These are phyloP conservation scores for Cyphellophora attinorum DNA, from an alignment of 2,329 filamentous ascomycete genomes.

Conservation along the genomic window DNA sequence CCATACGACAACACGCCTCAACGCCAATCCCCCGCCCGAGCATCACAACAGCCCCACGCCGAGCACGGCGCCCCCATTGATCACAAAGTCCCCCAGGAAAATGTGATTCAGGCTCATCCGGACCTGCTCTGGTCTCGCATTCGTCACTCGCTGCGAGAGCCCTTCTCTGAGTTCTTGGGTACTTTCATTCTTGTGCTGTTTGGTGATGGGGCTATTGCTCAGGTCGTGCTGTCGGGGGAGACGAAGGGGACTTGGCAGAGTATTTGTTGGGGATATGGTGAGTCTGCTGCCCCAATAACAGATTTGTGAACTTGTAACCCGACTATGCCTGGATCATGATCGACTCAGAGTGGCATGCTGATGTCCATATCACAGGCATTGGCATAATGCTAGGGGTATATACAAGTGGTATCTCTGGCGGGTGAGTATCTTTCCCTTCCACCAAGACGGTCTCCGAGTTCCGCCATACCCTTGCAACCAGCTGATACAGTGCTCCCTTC, in stretches of 20 bases:
- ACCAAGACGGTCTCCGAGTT: neutral
- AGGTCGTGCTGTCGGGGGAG: constrained; percentile 46
- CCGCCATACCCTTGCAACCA: neutral
- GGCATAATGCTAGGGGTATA: constrained; percentile 63
- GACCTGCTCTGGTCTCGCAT: constrained; percentile 44
- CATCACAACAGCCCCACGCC: constrained; percentile 12
- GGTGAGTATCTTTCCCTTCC: constrained; percentile 30
- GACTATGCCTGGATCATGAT: too few relatives aligned
- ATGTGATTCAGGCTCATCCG: constrained; percentile 17
- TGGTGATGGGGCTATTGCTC: constrained; percentile 57
- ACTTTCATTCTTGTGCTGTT: constrained; percentile 61
- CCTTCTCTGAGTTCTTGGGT: constrained; percentile 58
- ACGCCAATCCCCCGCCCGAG: too few relatives aligned
- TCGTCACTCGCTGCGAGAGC: constrained; percentile 44
- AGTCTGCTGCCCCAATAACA: too few relatives aligned
- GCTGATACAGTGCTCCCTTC: neutral
- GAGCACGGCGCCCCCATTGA: constrained; percentile 24
- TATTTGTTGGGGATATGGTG: constrained; percentile 43
- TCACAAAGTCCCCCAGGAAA: constrained; percentile 22
- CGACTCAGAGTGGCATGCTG: too few relatives aligned
- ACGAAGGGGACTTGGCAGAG: constrained; percentile 40
- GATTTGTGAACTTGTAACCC: too few relatives aligned
- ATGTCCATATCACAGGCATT: constrained; percentile 36
- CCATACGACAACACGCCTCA: too few relatives aligned
- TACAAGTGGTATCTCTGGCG: constrained; percentile 48